Evolutionary conservation across 2,329 filamentous ascomycete genomes (phyloP), one percentile per base, ranked within the genome.

Genomic region (Allantophomopsis lycopodina): DNA sequence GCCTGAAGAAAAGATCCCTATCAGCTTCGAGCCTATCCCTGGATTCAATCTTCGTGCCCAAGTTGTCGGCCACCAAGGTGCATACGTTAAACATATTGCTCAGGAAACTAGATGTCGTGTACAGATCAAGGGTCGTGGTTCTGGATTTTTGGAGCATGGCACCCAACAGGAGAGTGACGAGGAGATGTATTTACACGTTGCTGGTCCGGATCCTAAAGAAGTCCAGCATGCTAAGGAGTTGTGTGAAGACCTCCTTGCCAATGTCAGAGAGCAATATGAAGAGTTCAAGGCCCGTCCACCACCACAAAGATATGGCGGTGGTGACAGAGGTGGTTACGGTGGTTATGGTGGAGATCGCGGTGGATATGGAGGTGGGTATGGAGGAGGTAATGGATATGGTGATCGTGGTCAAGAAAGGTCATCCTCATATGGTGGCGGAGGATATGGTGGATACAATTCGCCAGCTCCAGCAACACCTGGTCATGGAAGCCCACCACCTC

Each of bases 1-100:
- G 91, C 89, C 91, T 1, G 91, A 96, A 56, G 87, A 95, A 63
- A 86, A 83, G 52, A 94, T 98, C 37, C 80, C 86, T 2, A 88
- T 98, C 50, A 77, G 79, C 46, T 76, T 98, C 42, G 91, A 96
- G 50, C 84, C 89, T 0, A 76, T 96, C 39, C 85, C 80, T 17
- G 91, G 91, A 15, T 98, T 98, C 64, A 98, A 98, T 55, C 68
- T 98, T 36, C 83, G 91, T 46, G 91, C 91, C 39, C 88, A 96
- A 57, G 89, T 98, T 36, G 91, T 98, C 40, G 91, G 91, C 37
- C 83, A 89, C 50, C 87, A 87, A 23, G 91, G 91, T 44, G 83
- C 85, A 34, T 95, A 96, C 56, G 91, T 98, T 44, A 98, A 98
- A 62, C 89, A 95, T 56, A 96, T 98, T 48, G 91, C 96, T 61